phyloP scores from a whole-genome alignment of 768 basidiomycete genomes.

The Tricholoma furcatifolium region DNA sequence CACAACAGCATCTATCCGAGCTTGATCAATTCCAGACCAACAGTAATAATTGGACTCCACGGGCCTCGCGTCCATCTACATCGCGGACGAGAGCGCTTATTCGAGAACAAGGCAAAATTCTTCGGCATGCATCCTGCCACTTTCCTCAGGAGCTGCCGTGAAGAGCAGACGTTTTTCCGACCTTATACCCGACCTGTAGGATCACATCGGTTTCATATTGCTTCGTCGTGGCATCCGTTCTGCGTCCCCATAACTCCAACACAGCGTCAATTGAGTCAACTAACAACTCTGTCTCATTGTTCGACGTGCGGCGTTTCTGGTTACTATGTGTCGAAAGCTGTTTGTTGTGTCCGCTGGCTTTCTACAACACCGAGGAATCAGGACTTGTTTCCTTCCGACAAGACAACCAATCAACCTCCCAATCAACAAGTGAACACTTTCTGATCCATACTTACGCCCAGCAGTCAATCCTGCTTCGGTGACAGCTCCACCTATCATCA shows the following conservation, averaged over 20 bases:
- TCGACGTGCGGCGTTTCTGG: too few relatives aligned
- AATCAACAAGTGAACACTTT: constrained; percentile 3
- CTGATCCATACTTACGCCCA: constrained; percentile 4
- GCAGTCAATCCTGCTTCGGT: constrained; percentile 2
- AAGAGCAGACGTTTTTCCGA: neutral
- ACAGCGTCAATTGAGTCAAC: neutral
- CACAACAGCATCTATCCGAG: constrained; percentile 6
- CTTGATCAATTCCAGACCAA: constrained; percentile 13
- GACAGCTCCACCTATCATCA: constrained; percentile 3
- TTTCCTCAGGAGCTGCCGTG: constrained; percentile 1
- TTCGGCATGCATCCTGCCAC: too few relatives aligned
- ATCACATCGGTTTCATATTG: neutral
- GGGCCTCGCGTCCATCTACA: constrained; percentile 11
- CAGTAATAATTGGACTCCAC: constrained; percentile 10
- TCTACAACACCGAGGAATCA: constrained; percentile 2
- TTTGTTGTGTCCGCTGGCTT: neutral
- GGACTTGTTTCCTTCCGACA: neutral
- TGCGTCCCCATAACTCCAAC: neutral
- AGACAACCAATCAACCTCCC: constrained; percentile 4
- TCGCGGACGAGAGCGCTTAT: constrained; percentile 8
- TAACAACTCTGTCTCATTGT: neutral
- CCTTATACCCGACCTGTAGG: neutral
- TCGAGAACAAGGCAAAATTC: constrained; percentile 11
- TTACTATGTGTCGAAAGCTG: too few relatives aligned
- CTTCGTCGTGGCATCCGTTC: too few relatives aligned